These are phyloP conservation scores for Vararia minispora DNA, from an alignment of 768 basidiomycete genomes.

Conservation along the genomic window DNA sequence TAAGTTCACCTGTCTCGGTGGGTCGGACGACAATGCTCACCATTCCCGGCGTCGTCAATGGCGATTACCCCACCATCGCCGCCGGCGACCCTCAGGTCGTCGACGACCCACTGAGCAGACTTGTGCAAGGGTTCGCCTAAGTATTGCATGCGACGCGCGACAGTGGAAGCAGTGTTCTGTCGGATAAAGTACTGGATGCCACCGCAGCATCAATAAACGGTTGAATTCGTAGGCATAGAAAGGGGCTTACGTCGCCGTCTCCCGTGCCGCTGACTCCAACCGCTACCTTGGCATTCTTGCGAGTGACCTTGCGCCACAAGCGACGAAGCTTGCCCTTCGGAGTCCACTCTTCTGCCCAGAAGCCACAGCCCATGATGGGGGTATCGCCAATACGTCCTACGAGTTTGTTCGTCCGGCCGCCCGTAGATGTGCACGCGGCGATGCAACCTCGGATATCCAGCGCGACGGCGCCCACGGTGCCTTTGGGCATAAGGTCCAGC, in stretches of 20 bases:
- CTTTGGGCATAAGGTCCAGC: conserved; percentile 54
- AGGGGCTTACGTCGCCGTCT: conserved; percentile 58
- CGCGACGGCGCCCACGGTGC: conserved; percentile 81
- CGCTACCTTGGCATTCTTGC: conserved; percentile 27
- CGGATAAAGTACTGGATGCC: conserved; percentile 63
- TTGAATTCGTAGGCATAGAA: not conserved
- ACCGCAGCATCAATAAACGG: not conserved
- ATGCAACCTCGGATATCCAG: conserved; percentile 68
- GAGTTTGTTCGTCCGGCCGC: conserved; percentile 75
- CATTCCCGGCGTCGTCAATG: conserved; percentile 57
- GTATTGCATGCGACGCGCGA: conserved; percentile 57
- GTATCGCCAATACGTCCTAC: conserved; percentile 80
- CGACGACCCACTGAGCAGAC: conserved; percentile 44
- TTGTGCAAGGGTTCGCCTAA: conserved; percentile 41
- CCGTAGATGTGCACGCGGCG: conserved; percentile 64
- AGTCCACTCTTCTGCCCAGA: conserved; percentile 78
- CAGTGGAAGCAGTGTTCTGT: conserved; percentile 49
- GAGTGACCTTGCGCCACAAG: conserved; percentile 29
- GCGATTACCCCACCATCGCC: conserved; percentile 71
- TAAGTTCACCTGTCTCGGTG: not conserved
- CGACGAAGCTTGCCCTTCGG: conserved; percentile 21
- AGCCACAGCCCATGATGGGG: conserved; percentile 65
- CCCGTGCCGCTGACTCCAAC: conserved; percentile 80
- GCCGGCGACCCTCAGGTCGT: conserved; percentile 44
- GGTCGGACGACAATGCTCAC: conserved; percentile 24